Evolutionary conservation across 768 basidiomycete species (phyloP).

Genomic region (Lyophyllum semitale): DNA sequence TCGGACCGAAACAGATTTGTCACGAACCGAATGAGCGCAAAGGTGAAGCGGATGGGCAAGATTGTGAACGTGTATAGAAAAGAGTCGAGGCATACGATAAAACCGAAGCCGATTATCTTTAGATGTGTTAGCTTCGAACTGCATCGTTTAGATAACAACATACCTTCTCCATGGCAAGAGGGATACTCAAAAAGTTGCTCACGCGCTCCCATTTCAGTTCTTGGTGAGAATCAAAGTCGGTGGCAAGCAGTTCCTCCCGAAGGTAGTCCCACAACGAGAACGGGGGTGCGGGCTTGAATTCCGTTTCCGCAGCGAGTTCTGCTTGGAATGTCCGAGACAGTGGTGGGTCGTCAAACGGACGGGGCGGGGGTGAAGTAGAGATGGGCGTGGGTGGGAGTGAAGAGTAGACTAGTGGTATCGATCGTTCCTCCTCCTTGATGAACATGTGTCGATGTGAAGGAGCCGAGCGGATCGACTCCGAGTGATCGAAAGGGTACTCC

Average conservation of each 20-base stretch:
- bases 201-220: constrained; percentile 96
- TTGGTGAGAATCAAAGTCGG: constrained; percentile 93
- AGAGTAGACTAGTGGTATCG: constrained; percentile 58
- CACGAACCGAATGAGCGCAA: constrained; percentile 63
- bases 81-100: constrained; percentile 91
- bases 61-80: constrained; percentile 99
- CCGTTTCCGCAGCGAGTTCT: constrained; percentile 19
- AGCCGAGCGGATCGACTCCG: constrained; percentile 13
- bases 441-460: constrained; percentile 18
- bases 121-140: neutral
- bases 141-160: constrained; percentile 12
- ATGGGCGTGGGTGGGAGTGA: constrained; percentile 79
- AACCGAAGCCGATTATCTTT: constrained; percentile 91
- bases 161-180: constrained; percentile 92
- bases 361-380: constrained; percentile 42
- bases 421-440: constrained; percentile 21
- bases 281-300: constrained; percentile 34
- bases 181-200: constrained; percentile 92
- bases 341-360: constrained; percentile 33
- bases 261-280: constrained; percentile 94
- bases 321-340: constrained; percentile 28
- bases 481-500: constrained; percentile 24
- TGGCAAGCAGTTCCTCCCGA: constrained; percentile 82
- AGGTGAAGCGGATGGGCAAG: constrained; percentile 82
- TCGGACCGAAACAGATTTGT: constrained; percentile 50